Base-by-base conservation (phyloP, 805 yeast species). In the Wickerhamiella australiensis region DNA sequence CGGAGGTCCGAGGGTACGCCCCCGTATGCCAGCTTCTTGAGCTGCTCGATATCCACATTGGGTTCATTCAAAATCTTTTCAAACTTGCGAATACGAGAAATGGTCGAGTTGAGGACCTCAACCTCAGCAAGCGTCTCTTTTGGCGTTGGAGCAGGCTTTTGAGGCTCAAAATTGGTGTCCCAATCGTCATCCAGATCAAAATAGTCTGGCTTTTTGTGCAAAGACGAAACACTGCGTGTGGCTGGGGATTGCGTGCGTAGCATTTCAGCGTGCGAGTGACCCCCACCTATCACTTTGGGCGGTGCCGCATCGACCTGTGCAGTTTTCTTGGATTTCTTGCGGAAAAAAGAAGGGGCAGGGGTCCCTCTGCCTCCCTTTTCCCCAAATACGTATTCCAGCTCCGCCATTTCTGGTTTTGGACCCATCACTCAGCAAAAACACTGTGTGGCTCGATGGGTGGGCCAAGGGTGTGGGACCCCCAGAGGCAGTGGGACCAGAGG, bases 111-210 rank as follows among this genome's bases (percentile, higher is more conserved):
- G 53, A 79, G 59, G 56, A 73, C 78, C 57, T 72, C 78, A 35
- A 72, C 62, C 57, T 78, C 82, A 31, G 70, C 67, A 22, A 58
- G 65, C 44, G 33, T 15, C 41, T 33, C 38, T 27, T 40, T 37
- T 37, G 29, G 25, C 47, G 27, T 42, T 50, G 37, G 51, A 9
- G 58, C 52, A 17, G 43, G 51, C 20, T 59, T 50, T 33, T 60
- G 57, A 23, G 53, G 57, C 50, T 74, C 77, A 50, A 75, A 79
- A 41, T 79, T 81, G 11, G 90, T 94, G 63, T 86, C 90, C 96
- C 96, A 87, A 64, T 86, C 96, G 57, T 84, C 94, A 62, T 87
- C 95, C 51, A 80, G 68, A 61, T 87, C 95, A 41, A 78, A 69
- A 60, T 80, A 82, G 25, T 46, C 49, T 18, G 35, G 42, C 25